Base-by-base conservation (phyloP, 1,139 yeast genomes). In the Saccharomyces hybrid region DNA sequence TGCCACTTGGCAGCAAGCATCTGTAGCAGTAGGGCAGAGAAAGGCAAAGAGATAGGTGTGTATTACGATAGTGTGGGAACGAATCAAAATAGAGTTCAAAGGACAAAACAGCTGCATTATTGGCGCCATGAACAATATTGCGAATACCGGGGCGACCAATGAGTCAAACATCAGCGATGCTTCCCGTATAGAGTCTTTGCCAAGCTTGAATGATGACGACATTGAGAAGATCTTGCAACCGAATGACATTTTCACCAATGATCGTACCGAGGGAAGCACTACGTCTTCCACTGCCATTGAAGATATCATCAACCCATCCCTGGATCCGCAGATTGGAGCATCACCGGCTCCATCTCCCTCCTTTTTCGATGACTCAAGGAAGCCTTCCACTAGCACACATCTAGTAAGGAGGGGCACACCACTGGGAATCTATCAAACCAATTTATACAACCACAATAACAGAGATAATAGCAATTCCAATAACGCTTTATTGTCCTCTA, bases 251-350 rank as follows among this genome's bases (percentile, higher is more conserved):
- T 62, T 62, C 49, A 53, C 53, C 21, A 49, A n/a, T 27, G 50
- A 51, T 26, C 48, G 55, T 53, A 16, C 26, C 55, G 48, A 51
- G 51, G 14, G 41, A 53, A 42, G 28, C 4, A 49, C 50, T 24
- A 44, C 50, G 4, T 48, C 55, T 1, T 48, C 52, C 19, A 47
- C 58, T 21, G 60, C 55, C 28, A 61, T 65, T 16, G 70, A 66
- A 54, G 69, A 65, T 52, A 64, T 66, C 28, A 60, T 64, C 8
- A 66, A 66, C 51, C 69, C 68, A 28, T 60, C 66, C 2, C 19
- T 50, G 14, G 52, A 50, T 14, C 44, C 41, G 27, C 32, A 29
- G n/a, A 16, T 24, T 16, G 44, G 7, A 38, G 44, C 24, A 3
- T 38, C 44, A 12, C 44, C 44, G 24, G 44, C 19, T 16, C 44